Conservation (phyloP, 2,329 filamentous ascomycete genomes). For the Pseudopithomyces chartarum region DNA sequence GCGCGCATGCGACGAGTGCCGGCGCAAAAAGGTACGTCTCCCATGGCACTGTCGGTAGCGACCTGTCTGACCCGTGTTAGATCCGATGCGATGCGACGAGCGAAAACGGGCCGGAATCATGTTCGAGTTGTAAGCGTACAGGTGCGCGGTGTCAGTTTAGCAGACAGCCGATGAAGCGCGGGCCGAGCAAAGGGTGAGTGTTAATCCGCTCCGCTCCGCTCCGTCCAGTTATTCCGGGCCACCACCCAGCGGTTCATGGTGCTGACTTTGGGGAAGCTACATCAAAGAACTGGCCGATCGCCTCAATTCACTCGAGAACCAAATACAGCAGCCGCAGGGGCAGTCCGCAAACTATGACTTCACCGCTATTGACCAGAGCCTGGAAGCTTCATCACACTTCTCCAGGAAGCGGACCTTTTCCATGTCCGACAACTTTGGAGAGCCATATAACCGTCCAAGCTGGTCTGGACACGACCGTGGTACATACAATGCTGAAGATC, state of each 20-base stretch:
- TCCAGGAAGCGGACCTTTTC: conserved; percentile 45
- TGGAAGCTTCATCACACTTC: conserved; percentile 38
- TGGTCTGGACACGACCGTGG: conserved; percentile 43
- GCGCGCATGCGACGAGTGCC: conserved; percentile 48
- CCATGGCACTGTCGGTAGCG: neutral
- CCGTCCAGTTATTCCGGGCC: neutral
- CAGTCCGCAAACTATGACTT: conserved; percentile 39
- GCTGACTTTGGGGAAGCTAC: conserved; percentile 32
- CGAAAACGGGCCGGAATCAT: conserved; percentile 47
- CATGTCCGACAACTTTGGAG: conserved; percentile 43
- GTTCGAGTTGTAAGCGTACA: conserved; percentile 47
- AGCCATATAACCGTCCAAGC: conserved; percentile 36
- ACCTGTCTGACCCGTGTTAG: conserved; percentile 28
- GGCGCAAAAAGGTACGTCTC: conserved; percentile 46
- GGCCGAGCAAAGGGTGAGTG: conserved; percentile 47
- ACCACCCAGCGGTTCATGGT: conserved; percentile 4
- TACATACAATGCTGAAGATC: conserved; percentile 30
- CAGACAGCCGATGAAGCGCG: conserved; percentile 48
- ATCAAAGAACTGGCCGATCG: conserved; percentile 49
- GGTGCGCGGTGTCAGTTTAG: conserved; percentile 48
- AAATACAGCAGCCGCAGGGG: conserved; percentile 38
- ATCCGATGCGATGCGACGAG: conserved; percentile 48
- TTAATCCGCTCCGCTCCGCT: conserved; percentile 8
- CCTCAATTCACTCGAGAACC: conserved; percentile 44
- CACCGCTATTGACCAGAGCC: conserved; percentile 33